Evolutionary conservation across 495 filamentous ascomycete species (phyloP), one percentile per base, ranked within the genome.

Genomic region (Tuber brumale): DNA sequence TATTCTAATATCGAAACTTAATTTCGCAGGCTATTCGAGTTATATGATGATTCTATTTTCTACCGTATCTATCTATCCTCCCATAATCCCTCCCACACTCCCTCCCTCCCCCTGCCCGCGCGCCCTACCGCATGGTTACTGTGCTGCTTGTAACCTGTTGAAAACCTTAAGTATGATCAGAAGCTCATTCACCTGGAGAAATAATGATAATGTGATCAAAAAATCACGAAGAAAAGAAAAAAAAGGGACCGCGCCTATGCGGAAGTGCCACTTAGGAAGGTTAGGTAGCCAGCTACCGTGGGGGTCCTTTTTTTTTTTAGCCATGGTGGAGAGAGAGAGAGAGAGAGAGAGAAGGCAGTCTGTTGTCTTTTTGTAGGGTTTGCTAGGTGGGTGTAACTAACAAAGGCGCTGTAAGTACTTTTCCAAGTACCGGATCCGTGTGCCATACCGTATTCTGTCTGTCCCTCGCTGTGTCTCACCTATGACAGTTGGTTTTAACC

Each of bases 1-100:
- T 66, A 18, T 16, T 31, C 57, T 66, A 66, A 66, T 66, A 66
- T 66, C 57, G 57, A 66, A 66, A 66, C n/a, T 66, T 31, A 66
- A 66, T 66, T 31, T 66, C 57, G n/a, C n/a, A 4, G 10, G 57
- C 57, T 31, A 66, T 31, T 66, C n/a, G 12, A 66, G 57, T 66
- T 66, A 31, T 66, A 31, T 66, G 57, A 31, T 31, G 3, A 66
- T 31, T 16, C n/a, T 61, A 31, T 12, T 14, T 61, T 31, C n/a
- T 14, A 14, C 10, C 9, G 43, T 41, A 41, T 41, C 39, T n/a
- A n/a, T n/a, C 39, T 41, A 41, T 41, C 39, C 39, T 41, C 39
- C 39, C 39, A 41, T 6, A 41, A n/a, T n/a, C 0, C 45, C 45
- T 19, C 45, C 45, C 45, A 10, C 45, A 46, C 45, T 3, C 1